phyloP scores from a whole-genome alignment of 139 green algal genomes.

The Auxenochlorella protothecoides region DNA sequence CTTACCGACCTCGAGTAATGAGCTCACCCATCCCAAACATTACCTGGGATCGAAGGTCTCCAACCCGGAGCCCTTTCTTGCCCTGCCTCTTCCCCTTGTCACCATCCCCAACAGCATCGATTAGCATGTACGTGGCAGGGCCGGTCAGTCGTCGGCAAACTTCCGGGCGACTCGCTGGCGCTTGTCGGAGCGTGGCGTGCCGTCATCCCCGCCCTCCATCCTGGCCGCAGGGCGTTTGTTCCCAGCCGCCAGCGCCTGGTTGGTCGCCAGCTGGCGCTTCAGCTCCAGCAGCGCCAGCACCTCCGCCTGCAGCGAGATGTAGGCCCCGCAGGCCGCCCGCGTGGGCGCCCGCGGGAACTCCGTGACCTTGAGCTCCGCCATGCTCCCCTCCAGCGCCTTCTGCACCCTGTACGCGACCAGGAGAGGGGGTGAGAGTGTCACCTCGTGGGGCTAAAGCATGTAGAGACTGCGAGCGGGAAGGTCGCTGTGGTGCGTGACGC shows the following conservation, averaged over 20 bases:
- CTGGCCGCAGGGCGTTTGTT: background rate
- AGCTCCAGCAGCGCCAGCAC: conserved; percentile 51
- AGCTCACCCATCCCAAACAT: too few species aligned
- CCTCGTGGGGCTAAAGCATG: too few species aligned
- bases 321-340: conserved; percentile 43
- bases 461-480: too few species aligned
- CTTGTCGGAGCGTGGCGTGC: conserved; percentile 1
- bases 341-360: conserved; percentile 29
- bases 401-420: conserved; percentile 21
- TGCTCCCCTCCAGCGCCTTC: conserved; percentile 47
- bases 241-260: background rate
- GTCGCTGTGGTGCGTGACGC: too few species aligned
- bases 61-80: too few species aligned
- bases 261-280: conserved; percentile 11
- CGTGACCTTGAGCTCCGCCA: conserved; percentile 41
- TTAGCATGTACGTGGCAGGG: background rate
- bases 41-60: too few species aligned
- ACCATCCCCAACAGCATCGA: background rate
- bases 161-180: conserved; percentile 7
- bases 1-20: too few species aligned
- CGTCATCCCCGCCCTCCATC: background rate
- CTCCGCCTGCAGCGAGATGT: conserved; percentile 50
- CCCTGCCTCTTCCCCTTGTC: too few species aligned
- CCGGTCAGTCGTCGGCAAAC: conserved; percentile 3
- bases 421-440: too few species aligned